Conservation (phyloP, 1,284 basidiomycete species). For the Xerocomus amazonicus region DNA sequence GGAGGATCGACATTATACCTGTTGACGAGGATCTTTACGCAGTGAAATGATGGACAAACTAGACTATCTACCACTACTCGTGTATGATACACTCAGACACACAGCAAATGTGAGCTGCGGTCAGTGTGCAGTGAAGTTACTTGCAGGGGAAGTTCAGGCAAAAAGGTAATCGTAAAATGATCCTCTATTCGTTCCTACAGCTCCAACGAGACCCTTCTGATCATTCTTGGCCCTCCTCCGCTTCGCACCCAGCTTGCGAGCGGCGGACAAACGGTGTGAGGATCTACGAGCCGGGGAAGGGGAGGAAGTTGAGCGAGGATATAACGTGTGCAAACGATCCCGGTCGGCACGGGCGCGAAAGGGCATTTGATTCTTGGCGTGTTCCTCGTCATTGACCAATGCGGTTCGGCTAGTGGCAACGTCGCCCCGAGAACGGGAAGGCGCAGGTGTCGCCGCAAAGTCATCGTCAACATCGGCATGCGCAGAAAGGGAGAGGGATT, state of each 20-base stretch:
- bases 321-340: slow-evolving; percentile 10
- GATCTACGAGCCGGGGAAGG: slow-evolving; percentile 37
- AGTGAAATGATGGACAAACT: slow-evolving; percentile 33
- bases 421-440: slow-evolving; percentile 1
- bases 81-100: slow-evolving; percentile 4
- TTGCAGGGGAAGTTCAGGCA: slow-evolving; percentile 21
- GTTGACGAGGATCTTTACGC: slow-evolving; percentile 58
- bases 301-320: slow-evolving; percentile 39
- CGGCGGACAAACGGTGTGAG: slow-evolving; percentile 17
- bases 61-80: slow-evolving; percentile 3
- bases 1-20: slow-evolving; percentile 63
- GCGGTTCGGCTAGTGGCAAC: not conserved
- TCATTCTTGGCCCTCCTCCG: slow-evolving; percentile 16
- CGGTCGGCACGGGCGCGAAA: slow-evolving; percentile 20
- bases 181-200: slow-evolving; percentile 8
- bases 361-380: not conserved
- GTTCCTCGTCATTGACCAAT: not conserved
- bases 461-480: slow-evolving; percentile 1
- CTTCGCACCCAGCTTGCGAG: slow-evolving; percentile 14
- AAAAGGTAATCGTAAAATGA: slow-evolving; percentile 43
- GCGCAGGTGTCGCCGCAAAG: slow-evolving; percentile 7
- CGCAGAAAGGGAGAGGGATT: slow-evolving; percentile 30
- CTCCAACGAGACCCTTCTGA: slow-evolving; percentile 17
- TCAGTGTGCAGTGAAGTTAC: too few species aligned
- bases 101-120: not conserved